Evolutionary conservation across 2,329 filamentous ascomycete species (phyloP), one percentile per base, ranked within the genome.

Genomic region (Tolypocladium paradoxum): DNA sequence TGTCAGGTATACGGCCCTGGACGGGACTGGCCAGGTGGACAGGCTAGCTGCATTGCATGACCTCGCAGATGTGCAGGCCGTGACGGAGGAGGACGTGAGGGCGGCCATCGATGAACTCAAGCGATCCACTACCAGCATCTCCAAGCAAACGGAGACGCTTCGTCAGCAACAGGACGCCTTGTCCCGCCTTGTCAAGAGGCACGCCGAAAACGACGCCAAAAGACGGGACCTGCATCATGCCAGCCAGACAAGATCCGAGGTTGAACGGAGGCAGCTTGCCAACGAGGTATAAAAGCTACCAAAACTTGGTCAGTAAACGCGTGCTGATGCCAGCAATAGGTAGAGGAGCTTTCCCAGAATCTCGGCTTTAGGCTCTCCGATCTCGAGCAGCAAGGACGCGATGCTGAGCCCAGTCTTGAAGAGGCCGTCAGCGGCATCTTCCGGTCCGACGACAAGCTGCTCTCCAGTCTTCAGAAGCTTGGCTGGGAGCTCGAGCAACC

Each of bases 401-500:
- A 67, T 0, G 70, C 75, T 0, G 72, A 71, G 4, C 64, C 70
- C 2, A 67, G 68, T 3, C 64, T 84, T 18, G 75, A 73, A 48
- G 70, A 75, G 53, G 74, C 74, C 1, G 68, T 82, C 0, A 72
- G 75, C 24, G 70, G 69, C 18, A 65, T 79, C 12, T 68, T 87
- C 9, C 72, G 73, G 9, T 78, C 81, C 1, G 85, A 89, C 55
- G 84, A 88, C 62, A 82, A 79, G 56, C 72, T 88, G 2, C 69
- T 88, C 1, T 72, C 77, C 22, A 82, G 82, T 54, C 70, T 89
- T 3, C 82, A 86, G 61, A 86, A 85, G 58, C 73, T 88, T 2
- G 77, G 83, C 0, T 76, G 76, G 54, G 82, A 84, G 58, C 73
- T 88, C 4, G 72, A 81, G 11, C 72, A 72, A 5, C 73, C 76